phyloP scores from a whole-genome alignment of 2,329 filamentous ascomycete species.

The Fusarium phyllophilum region DNA sequence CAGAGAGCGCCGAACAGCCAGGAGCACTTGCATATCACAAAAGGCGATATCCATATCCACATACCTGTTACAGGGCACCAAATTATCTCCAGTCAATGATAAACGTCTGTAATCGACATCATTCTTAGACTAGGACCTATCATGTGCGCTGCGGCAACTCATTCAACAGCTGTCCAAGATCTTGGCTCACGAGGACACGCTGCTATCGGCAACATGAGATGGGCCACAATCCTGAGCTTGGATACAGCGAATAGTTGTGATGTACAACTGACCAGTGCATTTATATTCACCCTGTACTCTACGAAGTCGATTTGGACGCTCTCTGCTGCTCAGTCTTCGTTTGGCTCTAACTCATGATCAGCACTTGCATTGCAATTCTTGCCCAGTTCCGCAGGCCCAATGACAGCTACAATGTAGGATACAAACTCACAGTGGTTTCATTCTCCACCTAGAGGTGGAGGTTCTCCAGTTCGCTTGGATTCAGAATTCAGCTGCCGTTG shows the following conservation, averaged over 20 bases:
- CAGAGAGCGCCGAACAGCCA: constrained; percentile 9
- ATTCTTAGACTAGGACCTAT: not conserved
- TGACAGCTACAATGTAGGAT: not conserved
- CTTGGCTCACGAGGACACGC: not conserved
- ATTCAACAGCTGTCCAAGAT: not conserved
- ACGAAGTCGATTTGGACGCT: not conserved
- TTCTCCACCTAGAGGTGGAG: constrained; percentile 33
- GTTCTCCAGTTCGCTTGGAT: constrained; percentile 9
- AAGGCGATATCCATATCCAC: not conserved
- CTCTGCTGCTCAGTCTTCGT: not conserved
- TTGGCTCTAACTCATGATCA: not conserved
- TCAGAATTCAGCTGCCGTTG: constrained; percentile 17
- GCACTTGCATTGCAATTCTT: not conserved
- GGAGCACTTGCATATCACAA: not conserved
- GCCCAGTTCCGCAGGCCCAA: not conserved
- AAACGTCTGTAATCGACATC: constrained; percentile 1
- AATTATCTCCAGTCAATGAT: not conserved
- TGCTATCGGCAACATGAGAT: constrained; percentile 1
- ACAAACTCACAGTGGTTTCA: constrained; percentile 11
- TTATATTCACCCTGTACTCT: not conserved
- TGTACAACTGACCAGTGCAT: not conserved
- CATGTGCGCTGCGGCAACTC: not conserved
- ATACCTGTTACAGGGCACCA: not conserved
- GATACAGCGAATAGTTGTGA: not conserved
- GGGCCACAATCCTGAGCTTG: not conserved